phyloP scores from a whole-genome alignment of 805 yeast species.

The Crinitomyces ghanaensis region DNA sequence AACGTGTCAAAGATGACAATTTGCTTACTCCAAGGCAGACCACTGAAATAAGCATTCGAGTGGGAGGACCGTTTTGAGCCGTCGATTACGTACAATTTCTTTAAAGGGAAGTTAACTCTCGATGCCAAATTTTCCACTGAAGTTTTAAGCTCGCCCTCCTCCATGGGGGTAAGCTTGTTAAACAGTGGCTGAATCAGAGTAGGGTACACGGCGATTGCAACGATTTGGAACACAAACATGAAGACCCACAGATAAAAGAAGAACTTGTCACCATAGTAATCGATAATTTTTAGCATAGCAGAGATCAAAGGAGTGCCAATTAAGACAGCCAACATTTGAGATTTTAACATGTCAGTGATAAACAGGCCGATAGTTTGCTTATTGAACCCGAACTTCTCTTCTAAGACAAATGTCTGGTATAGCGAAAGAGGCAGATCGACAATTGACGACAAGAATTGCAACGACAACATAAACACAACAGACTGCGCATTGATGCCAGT shows the following conservation, averaged over 20 bases:
- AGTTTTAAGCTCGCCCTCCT: conserved; percentile 75
- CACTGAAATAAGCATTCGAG: conserved; percentile 93
- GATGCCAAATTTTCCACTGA: conserved; percentile 73
- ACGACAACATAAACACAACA: conserved; percentile 46
- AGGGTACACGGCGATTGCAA: conserved; percentile 68
- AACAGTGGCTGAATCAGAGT: conserved; percentile 84
- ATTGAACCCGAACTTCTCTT: conserved; percentile 89
- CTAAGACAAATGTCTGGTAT: conserved; percentile 76
- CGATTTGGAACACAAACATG: conserved; percentile 57
- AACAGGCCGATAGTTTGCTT: conserved; percentile 66
- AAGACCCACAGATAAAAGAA: conserved; percentile 70
- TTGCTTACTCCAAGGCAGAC: conserved; percentile 94
- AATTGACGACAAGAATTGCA: conserved; percentile 40
- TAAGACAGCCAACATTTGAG: conserved; percentile 38
- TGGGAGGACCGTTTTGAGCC: conserved; percentile 96
- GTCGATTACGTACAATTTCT: conserved; percentile 78
- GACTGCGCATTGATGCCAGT: conserved; percentile 56
- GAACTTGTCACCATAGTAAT: conserved; percentile 63
- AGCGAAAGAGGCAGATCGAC: conserved; percentile 38
- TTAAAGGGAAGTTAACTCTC: conserved; percentile 72
- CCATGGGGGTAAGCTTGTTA: conserved; percentile 82
- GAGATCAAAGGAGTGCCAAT: conserved; percentile 67
- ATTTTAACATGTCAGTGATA: conserved; percentile 61
- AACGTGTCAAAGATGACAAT: conserved; percentile 90
- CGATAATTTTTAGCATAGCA: conserved; percentile 70